Evolutionary conservation across 164 flowering plant genomes (phyloP).

Genomic region (Nymphaea thermarum): DNA sequence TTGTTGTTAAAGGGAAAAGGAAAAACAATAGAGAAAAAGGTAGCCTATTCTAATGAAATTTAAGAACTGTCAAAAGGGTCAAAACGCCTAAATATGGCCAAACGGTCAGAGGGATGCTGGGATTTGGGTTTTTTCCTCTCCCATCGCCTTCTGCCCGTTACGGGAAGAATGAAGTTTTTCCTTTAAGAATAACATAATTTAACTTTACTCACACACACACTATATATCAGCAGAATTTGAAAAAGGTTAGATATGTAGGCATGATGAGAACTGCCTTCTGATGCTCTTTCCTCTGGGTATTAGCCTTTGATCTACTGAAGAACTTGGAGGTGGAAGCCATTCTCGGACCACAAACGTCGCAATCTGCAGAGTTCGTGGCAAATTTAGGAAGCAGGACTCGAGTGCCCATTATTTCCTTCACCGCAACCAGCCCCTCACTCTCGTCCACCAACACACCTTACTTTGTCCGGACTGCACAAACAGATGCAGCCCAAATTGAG

Average conservation of each 20-base stretch:
- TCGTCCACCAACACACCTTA: conserved; percentile 14
- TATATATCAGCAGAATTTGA: too few species aligned
- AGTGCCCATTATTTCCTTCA: conserved; percentile 31
- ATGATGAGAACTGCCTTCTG: neutral
- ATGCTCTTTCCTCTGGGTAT: neutral
- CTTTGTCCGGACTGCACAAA: conserved; percentile 19
- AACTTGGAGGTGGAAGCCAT: conserved; percentile 21
- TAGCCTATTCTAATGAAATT: too few species aligned
- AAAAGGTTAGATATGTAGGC: neutral
- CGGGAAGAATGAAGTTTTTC: too few species aligned
- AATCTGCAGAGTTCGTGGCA: conserved; percentile 13
- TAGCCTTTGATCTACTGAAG: conserved; percentile 25
- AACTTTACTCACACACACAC: too few species aligned
- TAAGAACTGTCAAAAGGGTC: too few species aligned
- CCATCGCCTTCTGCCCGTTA: too few species aligned
- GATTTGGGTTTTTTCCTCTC: too few species aligned
- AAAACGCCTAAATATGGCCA: too few species aligned
- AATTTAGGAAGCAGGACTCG: conserved; percentile 19
- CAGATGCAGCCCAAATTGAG: conserved; percentile 23
- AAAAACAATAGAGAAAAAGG: too few species aligned
- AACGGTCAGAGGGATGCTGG: too few species aligned
- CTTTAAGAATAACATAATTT: too few species aligned
- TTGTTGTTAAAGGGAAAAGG: too few species aligned
- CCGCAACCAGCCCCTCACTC: conserved; percentile 26
- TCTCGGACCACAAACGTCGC: conserved; percentile 19